Evolutionary conservation across 371 early-diverging fungal genomes (phyloP), one percentile per base, ranked within the genome.

Genomic region (Mucor sp.): DNA sequence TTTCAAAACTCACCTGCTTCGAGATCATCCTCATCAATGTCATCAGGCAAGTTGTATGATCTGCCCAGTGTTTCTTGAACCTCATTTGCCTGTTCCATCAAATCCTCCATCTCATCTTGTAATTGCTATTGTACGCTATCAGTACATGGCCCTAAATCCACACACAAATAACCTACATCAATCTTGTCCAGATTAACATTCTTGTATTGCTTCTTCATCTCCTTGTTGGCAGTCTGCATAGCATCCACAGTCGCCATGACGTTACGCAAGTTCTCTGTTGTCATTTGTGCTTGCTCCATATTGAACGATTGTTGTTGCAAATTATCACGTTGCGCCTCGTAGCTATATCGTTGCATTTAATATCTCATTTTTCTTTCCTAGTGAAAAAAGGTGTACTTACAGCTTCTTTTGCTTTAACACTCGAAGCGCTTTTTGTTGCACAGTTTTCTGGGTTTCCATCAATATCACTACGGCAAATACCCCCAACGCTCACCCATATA

Each of bases 41-140:
- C 97, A 39, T 97, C 98, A 6, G 99, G 97, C 17, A 96, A 69
- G 27, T 91, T 91, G 77, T 97, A 98, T 11, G 94, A 90, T 65
- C 97, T 81, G 15, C 95, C 95, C 65, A 98, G 74, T 17, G 93
- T 84, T 77, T 98, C 98, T 80, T 98, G 98, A 15, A 98, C 85
- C 69, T 98, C 98, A 77, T 95, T 96, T 12, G 97, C 94, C 71
- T 92, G 92, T 41, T 97, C 97, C 78, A 98, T 77, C 63, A 98
- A 80, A 69, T 98, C 99, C 60, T 95, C 95, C 94, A 98, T 94
- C 68, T 98, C 99, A 70, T 98, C 97, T 87, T 97, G 97, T 65
- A 97, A 81, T 75, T 87, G 86, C 94, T 96, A 68, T 39, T 28
- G 12, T 32, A 65, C 28, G 33, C 35, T 5, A 25, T 33, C 17